Evolutionary conservation across 371 early-diverging fungal species (phyloP).

Genomic region (Rhizopus sp.): DNA sequence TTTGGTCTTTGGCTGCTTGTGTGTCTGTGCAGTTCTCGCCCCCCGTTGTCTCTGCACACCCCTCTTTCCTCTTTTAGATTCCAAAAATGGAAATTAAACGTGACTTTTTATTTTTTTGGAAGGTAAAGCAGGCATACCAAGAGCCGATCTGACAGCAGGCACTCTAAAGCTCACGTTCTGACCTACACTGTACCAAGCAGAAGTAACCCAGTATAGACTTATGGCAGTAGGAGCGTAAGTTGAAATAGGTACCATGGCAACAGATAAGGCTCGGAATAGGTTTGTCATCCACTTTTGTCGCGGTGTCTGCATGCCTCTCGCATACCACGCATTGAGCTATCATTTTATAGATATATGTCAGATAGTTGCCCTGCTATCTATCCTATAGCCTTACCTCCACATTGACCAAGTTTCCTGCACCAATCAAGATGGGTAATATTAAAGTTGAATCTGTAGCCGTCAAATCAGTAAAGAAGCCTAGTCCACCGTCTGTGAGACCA

Average conservation of each 20-base stretch:
- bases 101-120: neutral
- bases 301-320: slow-evolving; percentile 42
- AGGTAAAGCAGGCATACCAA: slow-evolving; percentile 22
- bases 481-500: slow-evolving; percentile 67
- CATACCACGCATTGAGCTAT: slow-evolving; percentile 56
- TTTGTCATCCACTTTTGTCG: slow-evolving; percentile 54
- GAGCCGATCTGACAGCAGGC: slow-evolving; percentile 31
- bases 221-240: slow-evolving; percentile 72
- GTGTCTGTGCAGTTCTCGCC: neutral
- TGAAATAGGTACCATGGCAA: slow-evolving; percentile 71
- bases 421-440: slow-evolving; percentile 70
- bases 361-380: neutral
- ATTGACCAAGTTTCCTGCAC: slow-evolving; percentile 68
- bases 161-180: slow-evolving; percentile 60
- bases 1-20: neutral
- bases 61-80: neutral
- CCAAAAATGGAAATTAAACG: neutral
- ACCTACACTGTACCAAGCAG: slow-evolving; percentile 59
- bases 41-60: neutral
- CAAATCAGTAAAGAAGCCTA: slow-evolving; percentile 72
- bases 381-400: slow-evolving; percentile 57
- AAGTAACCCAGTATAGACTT: slow-evolving; percentile 66
- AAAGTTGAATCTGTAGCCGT: slow-evolving; percentile 72
- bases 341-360: neutral
- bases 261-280: slow-evolving; percentile 56